Conservation (phyloP, 208 protist genomes). For the Trypanosoma scelopori region DNA sequence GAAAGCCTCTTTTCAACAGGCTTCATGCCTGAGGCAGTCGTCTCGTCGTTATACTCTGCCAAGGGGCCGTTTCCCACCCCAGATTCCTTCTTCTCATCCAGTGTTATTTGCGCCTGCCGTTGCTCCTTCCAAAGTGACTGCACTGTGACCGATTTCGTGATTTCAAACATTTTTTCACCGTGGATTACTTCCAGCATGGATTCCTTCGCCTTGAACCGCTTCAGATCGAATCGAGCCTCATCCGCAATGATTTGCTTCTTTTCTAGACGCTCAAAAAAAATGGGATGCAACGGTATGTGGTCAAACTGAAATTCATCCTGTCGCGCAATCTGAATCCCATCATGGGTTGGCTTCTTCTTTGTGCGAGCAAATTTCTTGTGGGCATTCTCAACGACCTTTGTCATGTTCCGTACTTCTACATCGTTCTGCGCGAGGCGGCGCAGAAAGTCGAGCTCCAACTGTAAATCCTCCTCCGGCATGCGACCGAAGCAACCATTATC, state of each 20-base stretch:
- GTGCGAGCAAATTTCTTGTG: constrained; percentile 91
- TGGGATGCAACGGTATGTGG: constrained; percentile 75
- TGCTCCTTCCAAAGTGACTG: constrained; percentile 43
- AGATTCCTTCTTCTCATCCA: constrained; percentile 15
- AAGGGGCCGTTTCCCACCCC: constrained; percentile 16
- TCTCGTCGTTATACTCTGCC: not conserved
- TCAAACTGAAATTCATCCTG: constrained; percentile 81
- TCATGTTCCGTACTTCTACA: constrained; percentile 79
- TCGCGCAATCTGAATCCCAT: constrained; percentile 81
- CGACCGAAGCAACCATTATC: constrained; percentile 90
- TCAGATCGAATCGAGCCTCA: constrained; percentile 65
- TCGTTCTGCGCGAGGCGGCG: constrained; percentile 57
- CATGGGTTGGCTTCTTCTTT: constrained; percentile 88
- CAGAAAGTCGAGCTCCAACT: constrained; percentile 87
- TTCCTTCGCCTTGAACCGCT: constrained; percentile 85
- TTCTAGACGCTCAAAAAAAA: constrained; percentile 70
- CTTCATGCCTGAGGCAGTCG: not conserved
- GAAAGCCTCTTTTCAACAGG: constrained; percentile 48
- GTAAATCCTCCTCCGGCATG: constrained; percentile 81
- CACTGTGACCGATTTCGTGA: constrained; percentile 61
- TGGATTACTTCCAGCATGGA: constrained; percentile 76
- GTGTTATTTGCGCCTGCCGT: not conserved
- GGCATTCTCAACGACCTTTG: constrained; percentile 81
- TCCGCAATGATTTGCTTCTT: constrained; percentile 60
- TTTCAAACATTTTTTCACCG: constrained; percentile 77